A percentile compares a stretch with the other conserved stretches of the same genome.
These are phyloP conservation scores for Coffea canephora DNA, from an alignment of 257 asterid species.

Conservation along the genomic window DNA sequence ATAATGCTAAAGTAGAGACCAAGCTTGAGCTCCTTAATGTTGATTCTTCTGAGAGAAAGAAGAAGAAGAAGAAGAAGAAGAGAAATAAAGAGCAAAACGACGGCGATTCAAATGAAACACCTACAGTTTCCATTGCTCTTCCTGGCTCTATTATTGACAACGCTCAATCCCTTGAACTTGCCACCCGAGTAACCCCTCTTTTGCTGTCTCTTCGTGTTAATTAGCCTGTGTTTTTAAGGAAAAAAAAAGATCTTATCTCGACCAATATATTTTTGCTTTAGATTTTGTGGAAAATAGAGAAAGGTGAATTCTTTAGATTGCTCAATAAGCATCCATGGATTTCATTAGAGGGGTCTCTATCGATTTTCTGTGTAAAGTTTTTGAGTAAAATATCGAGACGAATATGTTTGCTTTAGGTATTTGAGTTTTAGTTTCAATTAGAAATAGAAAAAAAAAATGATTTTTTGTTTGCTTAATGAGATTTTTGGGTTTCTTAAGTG, in stretches of 20 bases:
- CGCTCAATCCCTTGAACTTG: constrained; percentile 81
- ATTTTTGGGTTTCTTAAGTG: neutral
- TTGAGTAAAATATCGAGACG: neutral
- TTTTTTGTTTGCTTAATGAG: neutral
- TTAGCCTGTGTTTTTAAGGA: neutral
- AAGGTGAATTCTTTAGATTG: neutral
- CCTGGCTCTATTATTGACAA: constrained; percentile 86
- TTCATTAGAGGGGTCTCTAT: too few species aligned
- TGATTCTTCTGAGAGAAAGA: constrained; percentile 33
- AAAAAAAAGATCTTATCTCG: too few species aligned
- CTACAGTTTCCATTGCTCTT: constrained; percentile 69
- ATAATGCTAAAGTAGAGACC: constrained; percentile 1
- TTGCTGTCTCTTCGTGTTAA: neutral
- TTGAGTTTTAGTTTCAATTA: neutral
- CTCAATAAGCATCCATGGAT: neutral
- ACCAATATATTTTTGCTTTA: too few species aligned
- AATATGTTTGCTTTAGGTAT: neutral
- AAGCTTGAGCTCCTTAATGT: constrained; percentile 28
- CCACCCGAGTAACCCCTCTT: constrained; percentile 57
- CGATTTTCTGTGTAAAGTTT: neutral
- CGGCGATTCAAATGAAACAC: constrained; percentile 29
- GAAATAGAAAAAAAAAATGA: neutral
- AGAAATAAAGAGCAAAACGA: constrained; percentile 22
- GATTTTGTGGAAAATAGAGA: too few species aligned
- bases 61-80: constrained; percentile 46